Base-by-base conservation (phyloP, 441 rosid species). In the Populus trichocarpa region DNA sequence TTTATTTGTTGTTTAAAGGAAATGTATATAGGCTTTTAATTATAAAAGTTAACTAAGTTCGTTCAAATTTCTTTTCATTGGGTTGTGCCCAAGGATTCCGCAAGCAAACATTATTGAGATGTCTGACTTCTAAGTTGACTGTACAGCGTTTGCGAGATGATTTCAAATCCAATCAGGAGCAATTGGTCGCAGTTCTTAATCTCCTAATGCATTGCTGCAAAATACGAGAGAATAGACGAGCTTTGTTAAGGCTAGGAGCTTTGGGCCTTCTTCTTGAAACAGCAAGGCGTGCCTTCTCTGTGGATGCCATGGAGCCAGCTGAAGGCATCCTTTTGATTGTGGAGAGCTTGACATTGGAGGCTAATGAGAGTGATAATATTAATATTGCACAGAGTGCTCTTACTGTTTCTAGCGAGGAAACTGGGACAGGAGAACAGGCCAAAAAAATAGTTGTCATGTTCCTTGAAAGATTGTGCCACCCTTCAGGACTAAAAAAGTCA, bases 281-380 rank as follows among this genome's bases (percentile, higher is more conserved):
- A 66, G 99, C 98, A 73, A 90, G 99, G 89, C 87, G 94, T 67
- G 99, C 99, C 53, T 97, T 96, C 84, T 88, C 98, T 69, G 97
- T 97, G 81, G 99, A 97, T 89, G 99, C 99, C 79, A 96, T 97
- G 97, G 99, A 97, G 81, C 97, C 97, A 80, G 99, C 99, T 70
- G 99, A 96, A 85, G 99, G 98, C 82, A 97, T 96, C 86, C 99
- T 97, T 85, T 88, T 97, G 85, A 94, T 97, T 81, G 99, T 97
- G 16, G 99, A 97, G 88, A 94, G 95, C 84, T 86, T 97, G 86
- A 94, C 99, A 4, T 82, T 97, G 82, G 99, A 96, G 87, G 99
- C 99, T 85, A 94, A 97, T 77, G 99, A 91, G 84, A 93, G 99
- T 78, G 97, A 93, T 80, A 90, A 89, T 83, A 93, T 96, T 84